A percentile compares a stretch with the other conserved stretches of the same genome.
Evolutionary conservation across 345 rosid species (phyloP).

Genomic region (Moringa oleifera): DNA sequence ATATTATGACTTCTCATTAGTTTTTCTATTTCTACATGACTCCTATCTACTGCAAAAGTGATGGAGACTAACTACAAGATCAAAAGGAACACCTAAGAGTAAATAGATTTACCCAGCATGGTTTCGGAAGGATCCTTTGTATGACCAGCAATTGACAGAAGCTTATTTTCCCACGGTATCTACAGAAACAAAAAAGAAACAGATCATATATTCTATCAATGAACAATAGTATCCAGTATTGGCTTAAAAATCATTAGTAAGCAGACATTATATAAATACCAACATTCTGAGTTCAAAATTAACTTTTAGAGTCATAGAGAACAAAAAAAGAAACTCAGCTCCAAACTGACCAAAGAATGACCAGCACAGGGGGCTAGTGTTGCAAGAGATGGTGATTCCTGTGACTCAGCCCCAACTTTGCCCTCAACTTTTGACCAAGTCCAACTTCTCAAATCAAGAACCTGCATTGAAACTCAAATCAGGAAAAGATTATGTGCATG

Average conservation of each 20-base stretch:
- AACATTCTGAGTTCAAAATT: slow-evolving; percentile 13
- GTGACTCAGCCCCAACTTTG: slow-evolving; percentile 49
- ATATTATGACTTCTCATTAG: background rate
- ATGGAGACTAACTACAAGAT: background rate
- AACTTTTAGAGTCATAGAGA: slow-evolving; percentile 14
- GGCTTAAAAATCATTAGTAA: slow-evolving; percentile 18
- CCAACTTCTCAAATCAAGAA: slow-evolving; percentile 92
- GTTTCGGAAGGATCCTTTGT: slow-evolving; percentile 88
- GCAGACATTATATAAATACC: slow-evolving; percentile 18
- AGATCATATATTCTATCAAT: slow-evolving; percentile 9
- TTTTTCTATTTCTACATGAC: background rate
- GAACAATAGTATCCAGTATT: slow-evolving; percentile 15
- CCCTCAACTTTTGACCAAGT: slow-evolving; percentile 89
- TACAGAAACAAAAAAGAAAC: slow-evolving; percentile 27
- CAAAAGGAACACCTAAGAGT: background rate
- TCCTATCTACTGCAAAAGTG: background rate
- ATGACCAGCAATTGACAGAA: slow-evolving; percentile 91
- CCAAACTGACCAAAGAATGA: slow-evolving; percentile 83
- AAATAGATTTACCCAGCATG: slow-evolving; percentile 56
- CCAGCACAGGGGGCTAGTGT: slow-evolving; percentile 82
- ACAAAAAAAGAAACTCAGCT: slow-evolving; percentile 10
- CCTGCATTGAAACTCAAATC: slow-evolving; percentile 46
- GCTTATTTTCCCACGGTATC: slow-evolving; percentile 91
- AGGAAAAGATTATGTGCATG: slow-evolving; percentile 10
- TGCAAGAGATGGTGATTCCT: slow-evolving; percentile 44